Base-by-base conservation (phyloP, 345 rosid genomes). In the Cochlearia excelsa region DNA sequence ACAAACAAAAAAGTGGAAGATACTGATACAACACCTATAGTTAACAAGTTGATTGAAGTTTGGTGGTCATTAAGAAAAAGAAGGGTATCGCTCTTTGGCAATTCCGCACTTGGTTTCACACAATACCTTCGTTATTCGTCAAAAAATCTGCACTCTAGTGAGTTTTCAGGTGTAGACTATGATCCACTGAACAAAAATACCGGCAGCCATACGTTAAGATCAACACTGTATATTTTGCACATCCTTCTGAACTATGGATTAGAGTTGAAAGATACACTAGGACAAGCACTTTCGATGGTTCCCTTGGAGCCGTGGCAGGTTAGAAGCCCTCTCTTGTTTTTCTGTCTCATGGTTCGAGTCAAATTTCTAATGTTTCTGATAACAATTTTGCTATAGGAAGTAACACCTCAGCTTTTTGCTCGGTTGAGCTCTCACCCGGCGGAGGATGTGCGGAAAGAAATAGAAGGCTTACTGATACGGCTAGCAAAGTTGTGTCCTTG, bases 231-330 rank as follows among this genome's bases (percentile, higher is more conserved):
- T 81, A 75, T 87, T 62, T 75, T 90, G 54, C 87, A 83, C 70
- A 83, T 90, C 73, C 77, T 90, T 68, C 87, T 90, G 28, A 85
- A 90, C 70, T 87, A 75, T 62, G 97, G 95, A 58, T 81, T 78
- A 66, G 97, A 90, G 78, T 77, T 90, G 64, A 80, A 82, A 77
- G 95, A 90, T 63, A 77, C 75, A 30, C 81, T 90, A 76, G 87
- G 74, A 74, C 76, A 77, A 61, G 81, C 84, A 52, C 97, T 90
- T 75, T 83, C 90, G 51, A 65, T 77, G 56, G 76, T 85, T 71
- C 90, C 97, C 69, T 65, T 87, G 79, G 74, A 78, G 65, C 81
- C 97, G 63, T 90, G 97, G 97, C 97, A 90, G 97, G 97, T 82
- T 59, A 66, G 70, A 40, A 63, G 52, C 62, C 48, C 47, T 52